Evolutionary conservation across 2,329 filamentous ascomycete species (phyloP).

Genomic region (Monosporascus sp.): DNA sequence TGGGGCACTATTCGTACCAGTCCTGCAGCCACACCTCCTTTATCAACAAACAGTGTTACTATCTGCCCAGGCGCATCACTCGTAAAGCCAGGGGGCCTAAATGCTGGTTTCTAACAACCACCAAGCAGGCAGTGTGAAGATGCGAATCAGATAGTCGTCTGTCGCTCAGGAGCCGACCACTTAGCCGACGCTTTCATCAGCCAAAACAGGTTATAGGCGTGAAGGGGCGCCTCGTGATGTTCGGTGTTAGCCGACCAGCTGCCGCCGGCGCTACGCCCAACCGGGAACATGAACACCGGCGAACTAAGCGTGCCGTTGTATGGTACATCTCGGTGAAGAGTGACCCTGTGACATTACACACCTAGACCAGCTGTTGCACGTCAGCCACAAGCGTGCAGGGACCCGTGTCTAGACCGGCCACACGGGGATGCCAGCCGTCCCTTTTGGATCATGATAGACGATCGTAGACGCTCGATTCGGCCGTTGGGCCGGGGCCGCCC

Average conservation of each 20-base stretch:
- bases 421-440: background rate
- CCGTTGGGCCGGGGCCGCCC: background rate
- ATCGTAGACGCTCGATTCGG: background rate
- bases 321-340: background rate
- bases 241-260: background rate
- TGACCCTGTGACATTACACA: background rate
- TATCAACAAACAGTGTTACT: background rate
- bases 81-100: too few species aligned
- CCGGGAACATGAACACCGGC: background rate
- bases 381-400: background rate
- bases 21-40: background rate
- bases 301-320: background rate
- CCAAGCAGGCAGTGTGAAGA: too few species aligned
- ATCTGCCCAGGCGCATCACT: too few species aligned
- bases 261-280: background rate
- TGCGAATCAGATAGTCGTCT: too few species aligned
- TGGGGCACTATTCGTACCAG: background rate
- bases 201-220: background rate
- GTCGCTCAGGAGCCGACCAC: background rate
- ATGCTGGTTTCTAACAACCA: too few species aligned
- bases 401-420: background rate
- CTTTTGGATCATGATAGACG: background rate
- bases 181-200: background rate
- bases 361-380: background rate
- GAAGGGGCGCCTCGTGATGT: background rate